These are phyloP conservation scores for Staphylotrichum longicolle DNA, from an alignment of 495 filamentous ascomycete genomes.

Conservation along the genomic window DNA sequence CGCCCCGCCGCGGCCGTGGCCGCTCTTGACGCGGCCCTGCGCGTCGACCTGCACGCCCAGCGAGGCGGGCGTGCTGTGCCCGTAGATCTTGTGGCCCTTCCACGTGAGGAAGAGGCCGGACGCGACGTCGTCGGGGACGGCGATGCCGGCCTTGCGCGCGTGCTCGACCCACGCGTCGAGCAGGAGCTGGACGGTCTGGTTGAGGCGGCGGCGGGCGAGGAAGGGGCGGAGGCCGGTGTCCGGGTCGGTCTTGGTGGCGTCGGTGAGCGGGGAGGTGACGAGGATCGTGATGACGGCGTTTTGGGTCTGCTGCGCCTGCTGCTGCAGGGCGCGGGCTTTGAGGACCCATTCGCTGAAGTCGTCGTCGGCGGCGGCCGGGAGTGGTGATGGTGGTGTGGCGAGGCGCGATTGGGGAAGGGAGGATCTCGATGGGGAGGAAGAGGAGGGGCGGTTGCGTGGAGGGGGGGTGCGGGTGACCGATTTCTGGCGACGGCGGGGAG, in stretches of 20 bases:
- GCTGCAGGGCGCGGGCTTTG: conserved; percentile 22
- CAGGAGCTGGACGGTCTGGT: conserved; percentile 25
- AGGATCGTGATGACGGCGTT: conserved; percentile 20
- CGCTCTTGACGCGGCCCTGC: conserved; percentile 33
- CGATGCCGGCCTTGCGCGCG: conserved; percentile 6
- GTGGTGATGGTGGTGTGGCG: background rate
- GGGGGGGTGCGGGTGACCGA: background rate
- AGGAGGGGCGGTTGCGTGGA: background rate
- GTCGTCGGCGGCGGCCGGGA: conserved; percentile 43
- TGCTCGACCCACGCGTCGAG: conserved; percentile 22
- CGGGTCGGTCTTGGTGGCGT: background rate
- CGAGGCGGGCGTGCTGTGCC: conserved; percentile 68
- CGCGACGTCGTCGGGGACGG: conserved; percentile 8
- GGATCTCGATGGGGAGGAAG: conserved; percentile 11
- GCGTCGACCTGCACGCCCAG: conserved; percentile 54
- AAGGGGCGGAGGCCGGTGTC: conserved; percentile 4
- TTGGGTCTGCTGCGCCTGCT: background rate
- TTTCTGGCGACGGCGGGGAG: background rate
- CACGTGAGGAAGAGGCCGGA: conserved; percentile 71
- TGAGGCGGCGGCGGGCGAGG: conserved; percentile 15
- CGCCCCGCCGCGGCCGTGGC: conserved; percentile 18
- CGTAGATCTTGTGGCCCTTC: conserved; percentile 69
- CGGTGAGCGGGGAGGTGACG: conserved; percentile 21
- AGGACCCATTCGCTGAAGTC: conserved; percentile 58
- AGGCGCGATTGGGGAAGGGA: background rate